Evolutionary conservation across 768 basidiomycete genomes (phyloP).

Genomic region (Pleurotus giganteus): DNA sequence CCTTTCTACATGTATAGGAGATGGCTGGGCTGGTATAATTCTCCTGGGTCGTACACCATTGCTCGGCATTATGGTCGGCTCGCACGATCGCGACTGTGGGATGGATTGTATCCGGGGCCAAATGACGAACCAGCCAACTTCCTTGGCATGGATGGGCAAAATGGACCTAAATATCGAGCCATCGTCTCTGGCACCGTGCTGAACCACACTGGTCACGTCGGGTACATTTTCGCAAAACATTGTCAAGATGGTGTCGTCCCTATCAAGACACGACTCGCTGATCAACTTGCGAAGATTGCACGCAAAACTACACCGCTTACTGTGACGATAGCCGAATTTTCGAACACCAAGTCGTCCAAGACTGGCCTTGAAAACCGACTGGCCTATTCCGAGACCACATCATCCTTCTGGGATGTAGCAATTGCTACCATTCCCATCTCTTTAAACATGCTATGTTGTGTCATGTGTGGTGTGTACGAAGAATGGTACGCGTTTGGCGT

Average conservation of each 20-base stretch:
- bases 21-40: conserved; percentile 38
- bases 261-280: not conserved
- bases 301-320: not conserved
- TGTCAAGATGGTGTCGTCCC: conserved; percentile 12
- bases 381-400: not conserved
- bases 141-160: conserved; percentile 23
- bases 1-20: conserved; percentile 28
- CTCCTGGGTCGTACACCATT: conserved; percentile 27
- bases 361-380: not conserved
- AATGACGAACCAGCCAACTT: conserved; percentile 25
- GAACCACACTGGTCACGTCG: conserved; percentile 26
- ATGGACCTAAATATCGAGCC: conserved; percentile 24
- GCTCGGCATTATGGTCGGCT: conserved; percentile 29
- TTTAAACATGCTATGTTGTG: not conserved
- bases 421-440: not conserved
- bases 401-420: not conserved
- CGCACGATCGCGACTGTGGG: conserved; percentile 30
- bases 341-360: not conserved
- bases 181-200: conserved; percentile 25
- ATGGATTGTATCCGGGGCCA: conserved; percentile 31
- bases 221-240: conserved; percentile 20
- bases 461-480: conserved; percentile 20
- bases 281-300: not conserved
- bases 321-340: conserved; percentile 21
- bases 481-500: conserved; percentile 31